phyloP scores from a whole-genome alignment of 495 filamentous ascomycete species.

The Hypoxylon fragiforme region DNA sequence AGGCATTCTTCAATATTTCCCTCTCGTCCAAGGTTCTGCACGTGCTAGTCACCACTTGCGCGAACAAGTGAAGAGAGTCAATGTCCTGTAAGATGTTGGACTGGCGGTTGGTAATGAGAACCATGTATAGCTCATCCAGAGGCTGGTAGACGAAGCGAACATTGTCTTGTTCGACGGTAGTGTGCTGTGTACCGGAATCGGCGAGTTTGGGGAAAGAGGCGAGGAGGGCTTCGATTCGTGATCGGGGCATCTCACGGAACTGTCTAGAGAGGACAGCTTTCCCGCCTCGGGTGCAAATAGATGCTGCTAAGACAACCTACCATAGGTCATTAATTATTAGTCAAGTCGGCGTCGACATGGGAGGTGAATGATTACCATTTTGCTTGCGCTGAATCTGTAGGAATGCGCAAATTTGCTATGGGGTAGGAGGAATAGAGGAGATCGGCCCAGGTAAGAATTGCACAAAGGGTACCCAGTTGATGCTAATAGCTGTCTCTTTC shows the following conservation, averaged over 20 bases:
- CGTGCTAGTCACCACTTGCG: conserved; percentile 92
- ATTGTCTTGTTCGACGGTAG: conserved; percentile 97
- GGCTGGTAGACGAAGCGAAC: conserved; percentile 99
- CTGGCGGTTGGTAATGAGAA: conserved; percentile 98
- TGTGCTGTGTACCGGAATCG: conserved; percentile 92
- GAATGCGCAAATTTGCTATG: background rate
- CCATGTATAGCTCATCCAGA: conserved; percentile 98
- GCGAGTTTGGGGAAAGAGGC: conserved; percentile 97
- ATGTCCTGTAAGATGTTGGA: conserved; percentile 99
- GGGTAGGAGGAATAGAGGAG: conserved; percentile 1
- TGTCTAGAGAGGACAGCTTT: conserved; percentile 96
- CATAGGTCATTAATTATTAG: conserved; percentile 23
- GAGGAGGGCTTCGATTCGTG: conserved; percentile 91
- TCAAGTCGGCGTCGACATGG: conserved; percentile 5
- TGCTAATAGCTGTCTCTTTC: conserved; percentile 22
- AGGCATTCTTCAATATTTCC: conserved; percentile 92
- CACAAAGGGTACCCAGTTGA: background rate
- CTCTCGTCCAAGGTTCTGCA: conserved; percentile 95
- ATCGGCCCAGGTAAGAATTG: background rate
- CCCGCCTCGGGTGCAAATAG: conserved; percentile 96
- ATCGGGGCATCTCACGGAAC: conserved; percentile 94
- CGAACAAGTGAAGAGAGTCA: conserved; percentile 94
- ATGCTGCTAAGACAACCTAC: conserved; percentile 96
- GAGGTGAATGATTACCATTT: conserved; percentile 37
- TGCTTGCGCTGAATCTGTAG: conserved; percentile 3